These are phyloP conservation scores for Stephania cephalantha DNA, from an alignment of 164 flowering plant genomes.

Conservation along the genomic window DNA sequence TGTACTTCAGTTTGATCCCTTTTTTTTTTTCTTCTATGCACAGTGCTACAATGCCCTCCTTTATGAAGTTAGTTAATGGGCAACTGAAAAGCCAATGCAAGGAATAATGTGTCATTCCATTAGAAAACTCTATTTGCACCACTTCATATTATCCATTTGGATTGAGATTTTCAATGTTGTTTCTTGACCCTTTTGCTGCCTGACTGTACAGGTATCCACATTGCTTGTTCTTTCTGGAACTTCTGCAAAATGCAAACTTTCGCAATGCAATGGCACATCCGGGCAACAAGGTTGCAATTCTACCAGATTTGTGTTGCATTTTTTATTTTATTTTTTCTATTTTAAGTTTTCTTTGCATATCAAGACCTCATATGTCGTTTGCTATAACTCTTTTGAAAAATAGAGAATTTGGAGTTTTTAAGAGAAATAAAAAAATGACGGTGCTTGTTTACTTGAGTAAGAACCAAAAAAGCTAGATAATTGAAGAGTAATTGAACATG, in stretches of 20 bases:
- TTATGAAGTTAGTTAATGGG: too few relatives aligned
- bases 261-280: conserved; percentile 98
- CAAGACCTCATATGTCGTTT: not conserved
- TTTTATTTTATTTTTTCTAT: too few relatives aligned
- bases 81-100: too few relatives aligned
- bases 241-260: conserved; percentile 86
- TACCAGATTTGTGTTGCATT: not conserved
- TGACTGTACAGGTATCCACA: conserved; percentile 80
- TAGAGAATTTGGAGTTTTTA: not conserved
- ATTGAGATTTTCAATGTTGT: conserved; percentile 4
- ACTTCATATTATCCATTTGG: not conserved
- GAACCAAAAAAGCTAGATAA: not conserved
- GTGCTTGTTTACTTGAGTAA: not conserved
- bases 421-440: not conserved
- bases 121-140: not conserved
- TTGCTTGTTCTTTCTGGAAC: conserved; percentile 88
- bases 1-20: too few relatives aligned
- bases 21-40: too few relatives aligned
- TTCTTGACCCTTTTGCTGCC: not conserved
- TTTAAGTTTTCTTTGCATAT: too few relatives aligned
- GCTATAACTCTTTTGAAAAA: not conserved
- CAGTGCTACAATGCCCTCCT: too few relatives aligned
- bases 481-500: not conserved
- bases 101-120: too few relatives aligned
- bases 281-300: conserved; percentile 63